Evolutionary conservation across 2,329 filamentous ascomycete genomes (phyloP).

Genomic region (Verticillium longisporum): DNA sequence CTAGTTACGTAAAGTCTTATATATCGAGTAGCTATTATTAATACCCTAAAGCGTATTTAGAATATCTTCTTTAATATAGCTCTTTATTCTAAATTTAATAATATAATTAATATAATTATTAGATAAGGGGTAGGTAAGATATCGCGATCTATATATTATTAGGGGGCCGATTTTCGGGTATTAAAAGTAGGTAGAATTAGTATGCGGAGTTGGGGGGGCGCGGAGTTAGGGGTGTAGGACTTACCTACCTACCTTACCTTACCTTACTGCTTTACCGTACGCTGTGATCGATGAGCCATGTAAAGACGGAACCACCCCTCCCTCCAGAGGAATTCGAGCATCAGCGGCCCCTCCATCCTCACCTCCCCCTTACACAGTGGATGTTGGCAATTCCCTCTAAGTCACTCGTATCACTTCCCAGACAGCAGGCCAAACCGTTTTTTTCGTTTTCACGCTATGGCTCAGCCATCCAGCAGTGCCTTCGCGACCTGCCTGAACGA

Average conservation of each 20-base stretch:
- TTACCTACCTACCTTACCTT: neutral
- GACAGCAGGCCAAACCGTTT: neutral
- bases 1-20: neutral
- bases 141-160: neutral
- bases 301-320: too few species aligned
- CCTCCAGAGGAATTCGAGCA: too few species aligned
- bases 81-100: neutral
- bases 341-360: too few species aligned
- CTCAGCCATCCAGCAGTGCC: constrained; percentile 30
- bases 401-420: neutral
- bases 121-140: neutral
- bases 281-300: too few species aligned
- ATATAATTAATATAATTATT: neutral
- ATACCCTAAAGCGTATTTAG: neutral
- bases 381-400: too few species aligned
- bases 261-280: too few species aligned
- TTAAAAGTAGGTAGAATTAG: neutral
- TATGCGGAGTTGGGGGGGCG: neutral
- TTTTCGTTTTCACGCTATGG: constrained; percentile 26
- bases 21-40: neutral
- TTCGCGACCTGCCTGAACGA: constrained; percentile 37
- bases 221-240: neutral
- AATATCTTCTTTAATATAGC: neutral
- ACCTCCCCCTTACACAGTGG: too few species aligned
- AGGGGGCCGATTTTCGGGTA: too few species aligned